Conservation (phyloP, 2,329 filamentous ascomycete species). For the Calonectria montana region DNA sequence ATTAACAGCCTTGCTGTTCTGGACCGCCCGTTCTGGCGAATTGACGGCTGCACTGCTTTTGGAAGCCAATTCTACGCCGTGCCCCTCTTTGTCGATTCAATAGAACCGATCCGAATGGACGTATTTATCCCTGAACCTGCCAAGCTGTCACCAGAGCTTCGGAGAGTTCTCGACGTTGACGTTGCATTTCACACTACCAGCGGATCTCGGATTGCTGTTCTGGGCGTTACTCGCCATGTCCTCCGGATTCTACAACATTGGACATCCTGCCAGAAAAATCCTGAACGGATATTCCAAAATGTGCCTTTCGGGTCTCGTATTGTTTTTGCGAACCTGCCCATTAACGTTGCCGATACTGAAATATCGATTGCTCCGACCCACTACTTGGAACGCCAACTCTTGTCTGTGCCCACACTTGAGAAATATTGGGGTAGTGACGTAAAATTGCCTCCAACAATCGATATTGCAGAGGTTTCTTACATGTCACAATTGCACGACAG, state of each 20-base stretch:
- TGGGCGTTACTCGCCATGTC: conserved; percentile 66
- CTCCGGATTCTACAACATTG: conserved; percentile 65
- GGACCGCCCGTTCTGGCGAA: conserved; percentile 62
- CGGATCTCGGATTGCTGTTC: conserved; percentile 55
- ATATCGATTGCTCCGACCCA: conserved; percentile 62
- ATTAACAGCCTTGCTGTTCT: conserved; percentile 65
- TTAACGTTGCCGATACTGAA: conserved; percentile 57
- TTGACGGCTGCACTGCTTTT: conserved; percentile 68
- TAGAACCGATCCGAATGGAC: conserved; percentile 66
- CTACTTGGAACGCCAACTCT: conserved; percentile 64
- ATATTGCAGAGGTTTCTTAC: conserved; percentile 62
- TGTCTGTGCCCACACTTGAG: conserved; percentile 56
- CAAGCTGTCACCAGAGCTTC: conserved; percentile 53
- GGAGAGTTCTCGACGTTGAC: conserved; percentile 59
- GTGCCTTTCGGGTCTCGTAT: conserved; percentile 69
- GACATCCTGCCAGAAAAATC: conserved; percentile 51
- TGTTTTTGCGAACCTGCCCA: conserved; percentile 62
- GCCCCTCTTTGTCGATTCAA: conserved; percentile 60
- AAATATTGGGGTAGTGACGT: conserved; percentile 56
- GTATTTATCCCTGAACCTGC: conserved; percentile 66
- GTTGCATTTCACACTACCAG: conserved; percentile 68
- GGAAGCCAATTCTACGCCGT: conserved; percentile 69
- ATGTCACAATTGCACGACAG: conserved; percentile 68
- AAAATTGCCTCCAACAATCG: conserved; percentile 58
- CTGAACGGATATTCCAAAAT: conserved; percentile 52